These are phyloP conservation scores for Cercospora sp. DNA, from an alignment of 2,329 filamentous ascomycete species.

Conservation along the genomic window DNA sequence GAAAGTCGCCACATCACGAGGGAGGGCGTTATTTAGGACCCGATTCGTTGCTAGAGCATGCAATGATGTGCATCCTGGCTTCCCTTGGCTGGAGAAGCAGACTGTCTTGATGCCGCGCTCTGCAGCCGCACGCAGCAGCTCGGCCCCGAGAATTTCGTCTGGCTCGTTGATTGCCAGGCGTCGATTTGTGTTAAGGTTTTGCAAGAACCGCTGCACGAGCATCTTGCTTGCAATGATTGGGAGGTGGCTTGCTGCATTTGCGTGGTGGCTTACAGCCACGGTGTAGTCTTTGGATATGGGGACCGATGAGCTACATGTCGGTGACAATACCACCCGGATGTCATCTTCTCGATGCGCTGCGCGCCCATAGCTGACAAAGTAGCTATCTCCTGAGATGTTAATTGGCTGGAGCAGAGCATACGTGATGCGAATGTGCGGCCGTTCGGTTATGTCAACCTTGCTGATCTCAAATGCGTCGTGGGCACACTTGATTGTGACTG, in stretches of 20 bases:
- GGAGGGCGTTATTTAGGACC: slow-evolving; percentile 6
- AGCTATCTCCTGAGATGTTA: slow-evolving; percentile 10
- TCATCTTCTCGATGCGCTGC: slow-evolving; percentile 2
- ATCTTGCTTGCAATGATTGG: slow-evolving; percentile 12
- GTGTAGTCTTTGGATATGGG: background rate
- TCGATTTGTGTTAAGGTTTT: slow-evolving; percentile 5
- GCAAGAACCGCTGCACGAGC: slow-evolving; percentile 11
- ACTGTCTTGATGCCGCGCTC: slow-evolving; percentile 8
- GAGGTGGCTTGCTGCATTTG: slow-evolving; percentile 8
- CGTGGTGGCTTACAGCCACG: slow-evolving; percentile 5
- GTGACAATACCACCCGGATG: slow-evolving; percentile 8
- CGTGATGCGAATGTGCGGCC: slow-evolving; percentile 5
- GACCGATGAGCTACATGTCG: slow-evolving; percentile 14
- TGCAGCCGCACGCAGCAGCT: slow-evolving; percentile 4
- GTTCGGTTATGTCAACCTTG: background rate
- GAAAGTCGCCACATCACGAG: slow-evolving; percentile 14
- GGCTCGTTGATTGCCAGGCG: slow-evolving; percentile 14
- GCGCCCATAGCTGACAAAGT: slow-evolving; percentile 12
- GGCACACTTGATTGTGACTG: slow-evolving; percentile 11
- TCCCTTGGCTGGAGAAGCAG: slow-evolving; percentile 12
- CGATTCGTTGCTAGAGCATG: slow-evolving; percentile 7
- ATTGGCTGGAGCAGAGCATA: slow-evolving; percentile 12
- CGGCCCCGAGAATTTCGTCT: slow-evolving; percentile 10
- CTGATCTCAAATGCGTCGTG: slow-evolving; percentile 11
- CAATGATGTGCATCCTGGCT: slow-evolving; percentile 7